phyloP scores from a whole-genome alignment of 139 green algal genomes.

The Micromonas pusilla region DNA sequence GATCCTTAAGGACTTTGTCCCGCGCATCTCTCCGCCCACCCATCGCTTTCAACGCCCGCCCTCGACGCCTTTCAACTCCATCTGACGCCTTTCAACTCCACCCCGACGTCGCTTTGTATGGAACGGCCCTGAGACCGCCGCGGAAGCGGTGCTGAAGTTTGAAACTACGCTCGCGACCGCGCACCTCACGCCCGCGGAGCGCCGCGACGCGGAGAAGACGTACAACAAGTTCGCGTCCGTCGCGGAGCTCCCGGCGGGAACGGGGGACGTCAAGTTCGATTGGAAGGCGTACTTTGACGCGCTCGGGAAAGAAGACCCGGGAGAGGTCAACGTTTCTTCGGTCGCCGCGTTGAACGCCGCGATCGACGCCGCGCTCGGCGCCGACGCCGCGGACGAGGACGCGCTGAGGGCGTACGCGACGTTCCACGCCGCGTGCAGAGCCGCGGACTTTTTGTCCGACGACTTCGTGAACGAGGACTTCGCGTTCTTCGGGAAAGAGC shows the following conservation, averaged over 20 bases:
- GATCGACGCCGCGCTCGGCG: neutral
- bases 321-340: neutral
- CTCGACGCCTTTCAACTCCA: too few relatives aligned
- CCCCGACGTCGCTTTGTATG: too few relatives aligned
- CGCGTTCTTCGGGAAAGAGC: slow-evolving; percentile 2
- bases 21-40: too few relatives aligned
- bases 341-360: neutral
- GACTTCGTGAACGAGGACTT: slow-evolving; percentile 15
- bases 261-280: neutral
- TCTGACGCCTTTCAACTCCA: too few relatives aligned
- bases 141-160: neutral
- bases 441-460: neutral
- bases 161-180: neutral
- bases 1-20: too few relatives aligned
- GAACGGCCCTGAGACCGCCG: neutral
- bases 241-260: neutral
- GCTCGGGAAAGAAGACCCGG: neutral
- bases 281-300: neutral
- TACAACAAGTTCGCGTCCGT: neutral
- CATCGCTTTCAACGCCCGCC: too few relatives aligned
- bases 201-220: neutral
- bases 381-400: neutral
- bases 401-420: neutral
- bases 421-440: neutral
- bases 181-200: neutral